Base-by-base conservation (phyloP, 2,329 filamentous ascomycete species). In the Colletotrichum higginsianum region DNA sequence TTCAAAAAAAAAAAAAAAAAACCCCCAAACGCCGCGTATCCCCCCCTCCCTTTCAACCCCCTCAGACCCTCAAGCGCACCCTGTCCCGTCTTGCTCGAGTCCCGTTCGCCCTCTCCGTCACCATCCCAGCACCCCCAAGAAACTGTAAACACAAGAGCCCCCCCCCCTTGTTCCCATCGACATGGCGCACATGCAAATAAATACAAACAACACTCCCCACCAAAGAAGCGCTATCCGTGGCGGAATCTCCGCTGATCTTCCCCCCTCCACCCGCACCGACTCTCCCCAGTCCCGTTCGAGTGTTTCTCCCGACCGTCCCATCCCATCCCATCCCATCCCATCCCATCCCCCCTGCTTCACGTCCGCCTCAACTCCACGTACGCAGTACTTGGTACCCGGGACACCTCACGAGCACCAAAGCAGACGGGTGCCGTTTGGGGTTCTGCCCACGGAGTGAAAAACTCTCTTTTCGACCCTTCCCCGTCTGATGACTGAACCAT, bases 1-100 rank as follows among this genome's bases (percentile, higher is more conserved):
- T 26, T 26, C 26, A 26, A 26, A 26, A 5, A 40, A 40, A 26
- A n/a, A n/a, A n/a, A n/a, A n/a, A n/a, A n/a, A n/a, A n/a, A n/a
- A n/a, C n/a, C n/a, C 26, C 53, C 35, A 16, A 16, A 40, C 53
- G 53, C 35, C 53, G 53, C 53, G 53, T 56, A 30, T 40, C 35
- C 53, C 15, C 21, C 56, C n/a, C 44, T 23, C 16, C 21, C 26
- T 23, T 11, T 12, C 26, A 16, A 35, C 44, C 6, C 13, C n/a
- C 42, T n/a, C 26, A 38, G 26, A 21, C 30, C 57, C 57, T 21
- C 6, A 21, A 23, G 44, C 26, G 44, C 13, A 47, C 26, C 57
- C 42, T 49, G 18, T 49, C 12, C 26, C 26, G 4, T 21, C 16
- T 61, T 47, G n/a, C 26, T 11, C 57, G 23, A 46, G 23, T 18